phyloP scores from a whole-genome alignment of 2,329 filamentous ascomycete species.

The Thielaviopsis ethacetica region DNA sequence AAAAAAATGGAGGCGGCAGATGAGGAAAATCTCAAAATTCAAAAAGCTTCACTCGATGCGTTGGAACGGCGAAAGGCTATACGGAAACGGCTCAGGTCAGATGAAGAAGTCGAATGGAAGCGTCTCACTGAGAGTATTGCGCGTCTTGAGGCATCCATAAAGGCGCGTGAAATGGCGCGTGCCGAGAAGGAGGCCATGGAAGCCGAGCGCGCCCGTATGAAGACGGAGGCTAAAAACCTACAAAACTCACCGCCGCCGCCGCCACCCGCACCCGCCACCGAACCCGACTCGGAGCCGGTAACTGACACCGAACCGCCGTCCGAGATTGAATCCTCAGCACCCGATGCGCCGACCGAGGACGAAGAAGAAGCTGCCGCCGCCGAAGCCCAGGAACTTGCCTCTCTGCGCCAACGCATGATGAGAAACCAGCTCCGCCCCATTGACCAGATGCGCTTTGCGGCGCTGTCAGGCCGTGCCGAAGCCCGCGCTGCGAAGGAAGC shows the following conservation, averaged over 20 bases:
- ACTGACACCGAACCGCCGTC: conserved; percentile 11
- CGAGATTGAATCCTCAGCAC: conserved; percentile 10
- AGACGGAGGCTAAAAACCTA: neutral
- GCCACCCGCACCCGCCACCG: conserved; percentile 3
- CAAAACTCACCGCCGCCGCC: neutral
- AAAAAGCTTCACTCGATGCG: neutral
- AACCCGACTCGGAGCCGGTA: conserved; percentile 7
- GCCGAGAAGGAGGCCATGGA: conserved; percentile 2
- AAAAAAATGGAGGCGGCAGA: conserved; percentile 2
- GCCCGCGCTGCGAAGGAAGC: neutral
- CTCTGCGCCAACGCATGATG: conserved; percentile 3
- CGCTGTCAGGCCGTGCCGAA: conserved; percentile 1
- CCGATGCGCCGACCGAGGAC: conserved; percentile 10
- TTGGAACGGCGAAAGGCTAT: conserved; percentile 4
- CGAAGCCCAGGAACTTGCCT: conserved; percentile 4
- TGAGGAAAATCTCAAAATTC: neutral
- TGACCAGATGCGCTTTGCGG: conserved; percentile 4
- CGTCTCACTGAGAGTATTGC: neutral
- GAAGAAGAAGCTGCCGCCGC: conserved; percentile 5
- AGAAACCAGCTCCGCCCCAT: conserved; percentile 6
- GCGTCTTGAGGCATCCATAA: neutral
- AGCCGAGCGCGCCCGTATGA: neutral
- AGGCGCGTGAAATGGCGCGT: neutral
- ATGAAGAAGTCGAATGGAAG: neutral
- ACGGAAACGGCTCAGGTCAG: neutral